A percentile compares a stretch with the other conserved stretches of the same genome.
Conservation (phyloP, 192 early-diverging fungal genomes). For the Endogone sp. region DNA sequence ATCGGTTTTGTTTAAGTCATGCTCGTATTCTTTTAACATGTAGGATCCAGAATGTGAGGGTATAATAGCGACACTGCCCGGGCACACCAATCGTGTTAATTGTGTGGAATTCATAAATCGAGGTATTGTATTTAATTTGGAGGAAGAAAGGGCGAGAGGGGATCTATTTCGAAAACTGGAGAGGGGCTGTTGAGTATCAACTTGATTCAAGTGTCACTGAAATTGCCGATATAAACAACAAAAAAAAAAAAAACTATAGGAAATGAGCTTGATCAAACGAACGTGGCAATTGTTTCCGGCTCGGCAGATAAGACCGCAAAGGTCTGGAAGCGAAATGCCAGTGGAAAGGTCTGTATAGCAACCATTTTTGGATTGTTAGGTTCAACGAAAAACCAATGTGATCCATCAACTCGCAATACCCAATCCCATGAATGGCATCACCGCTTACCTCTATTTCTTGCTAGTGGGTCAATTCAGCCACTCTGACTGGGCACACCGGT, state of each 20-base stretch:
- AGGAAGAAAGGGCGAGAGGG: background rate
- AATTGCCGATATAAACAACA: too few species aligned
- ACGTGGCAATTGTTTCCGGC: constrained; percentile 69
- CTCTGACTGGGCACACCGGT: constrained; percentile 62
- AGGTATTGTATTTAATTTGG: constrained; percentile 24
- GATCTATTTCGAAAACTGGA: background rate
- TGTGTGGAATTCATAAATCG: constrained; percentile 66
- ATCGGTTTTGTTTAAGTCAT: too few species aligned
- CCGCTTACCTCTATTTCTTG: constrained; percentile 2
- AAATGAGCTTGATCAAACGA: constrained; percentile 36
- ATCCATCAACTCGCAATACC: background rate
- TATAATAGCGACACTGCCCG: constrained; percentile 56
- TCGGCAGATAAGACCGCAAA: constrained; percentile 75
- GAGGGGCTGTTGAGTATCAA: too few species aligned
- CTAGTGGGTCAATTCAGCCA: constrained; percentile 61
- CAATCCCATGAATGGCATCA: too few species aligned
- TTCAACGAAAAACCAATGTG: too few species aligned
- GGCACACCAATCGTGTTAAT: constrained; percentile 76
- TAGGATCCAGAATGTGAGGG: constrained; percentile 46
- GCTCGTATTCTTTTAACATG: constrained; percentile 5
- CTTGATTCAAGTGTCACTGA: background rate
- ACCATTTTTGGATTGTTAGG: background rate
- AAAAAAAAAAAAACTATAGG: constrained; percentile 1
- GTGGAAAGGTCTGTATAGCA: constrained; percentile 19
- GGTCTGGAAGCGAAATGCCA: constrained; percentile 56